phyloP scores from a whole-genome alignment of 805 yeast species.

The Naumovozyma dairenensis region DNA sequence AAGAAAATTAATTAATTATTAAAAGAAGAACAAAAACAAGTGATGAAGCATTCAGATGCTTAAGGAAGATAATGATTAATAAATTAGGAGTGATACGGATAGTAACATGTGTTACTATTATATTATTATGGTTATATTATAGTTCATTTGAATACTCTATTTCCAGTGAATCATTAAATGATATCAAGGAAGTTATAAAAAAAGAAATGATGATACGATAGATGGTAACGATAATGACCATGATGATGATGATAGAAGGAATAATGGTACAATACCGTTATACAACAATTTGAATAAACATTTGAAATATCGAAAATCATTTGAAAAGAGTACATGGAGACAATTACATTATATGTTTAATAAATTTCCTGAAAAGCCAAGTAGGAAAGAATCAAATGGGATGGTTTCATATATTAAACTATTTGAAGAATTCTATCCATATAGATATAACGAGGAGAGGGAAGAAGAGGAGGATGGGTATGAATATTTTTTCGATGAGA shows the following conservation, averaged over 20 bases:
- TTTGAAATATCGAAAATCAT: no score
- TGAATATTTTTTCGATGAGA: slow-evolving; percentile 75
- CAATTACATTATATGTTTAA: slow-evolving; percentile 86
- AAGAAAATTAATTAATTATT: no score
- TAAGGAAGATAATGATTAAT: no score
- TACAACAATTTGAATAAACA: no score
- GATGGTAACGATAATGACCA: no score
- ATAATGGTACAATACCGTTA: no score
- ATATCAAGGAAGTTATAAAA: not conserved
- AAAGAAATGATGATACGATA: no score
- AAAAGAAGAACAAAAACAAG: no score
- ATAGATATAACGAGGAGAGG: slow-evolving; percentile 41
- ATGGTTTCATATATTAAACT: slow-evolving; percentile 53
- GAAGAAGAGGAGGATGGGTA: slow-evolving; percentile 53
- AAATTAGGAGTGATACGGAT: no score
- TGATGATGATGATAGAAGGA: no score
- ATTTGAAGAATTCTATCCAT: slow-evolving; percentile 90
- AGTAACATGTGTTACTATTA: no score
- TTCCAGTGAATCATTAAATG: not conserved
- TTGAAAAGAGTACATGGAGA: slow-evolving; percentile 64
- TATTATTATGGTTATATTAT: not conserved
- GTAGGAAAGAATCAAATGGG: slow-evolving; percentile 50
- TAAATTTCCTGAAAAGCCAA: slow-evolving; percentile 80
- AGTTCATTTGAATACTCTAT: not conserved
- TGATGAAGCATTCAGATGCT: no score